Evolutionary conservation across 2,329 filamentous ascomycete species (phyloP).

Genomic region (Ceratocystiopsis minuta): DNA sequence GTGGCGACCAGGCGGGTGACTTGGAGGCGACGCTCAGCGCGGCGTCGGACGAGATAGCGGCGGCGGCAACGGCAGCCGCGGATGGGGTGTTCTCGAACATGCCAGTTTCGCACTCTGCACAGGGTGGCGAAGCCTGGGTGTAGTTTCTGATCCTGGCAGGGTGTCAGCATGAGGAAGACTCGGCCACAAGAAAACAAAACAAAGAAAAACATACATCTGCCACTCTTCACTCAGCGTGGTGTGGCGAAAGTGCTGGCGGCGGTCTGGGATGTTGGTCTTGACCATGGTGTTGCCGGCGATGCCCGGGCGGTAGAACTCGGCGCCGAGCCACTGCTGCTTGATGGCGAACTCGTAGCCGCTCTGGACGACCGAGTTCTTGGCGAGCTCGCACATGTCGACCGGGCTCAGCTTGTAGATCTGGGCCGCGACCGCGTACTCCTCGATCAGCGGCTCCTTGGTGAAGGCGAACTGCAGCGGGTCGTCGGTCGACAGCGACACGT

Average conservation of each 20-base stretch:
- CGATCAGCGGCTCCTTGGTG: conserved; percentile 93
- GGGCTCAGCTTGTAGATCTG: conserved; percentile 97
- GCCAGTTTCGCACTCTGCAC: too few species aligned
- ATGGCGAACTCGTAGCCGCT: conserved; percentile 80
- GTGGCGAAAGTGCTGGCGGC: conserved; percentile 75
- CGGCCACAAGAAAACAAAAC: not conserved
- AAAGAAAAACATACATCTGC: conserved; percentile 47
- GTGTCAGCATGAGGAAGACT: not conserved
- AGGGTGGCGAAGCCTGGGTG: too few species aligned
- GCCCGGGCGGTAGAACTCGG: conserved; percentile 59
- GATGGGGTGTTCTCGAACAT: too few species aligned
- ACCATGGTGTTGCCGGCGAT: conserved; percentile 78
- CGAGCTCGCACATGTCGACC: conserved; percentile 96
- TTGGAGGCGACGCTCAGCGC: too few species aligned
- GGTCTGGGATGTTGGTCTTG: conserved; percentile 91
- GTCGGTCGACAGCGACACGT: conserved; percentile 90
- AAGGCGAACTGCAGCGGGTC: conserved; percentile 96
- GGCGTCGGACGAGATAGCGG: too few species aligned
- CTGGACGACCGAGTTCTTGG: conserved; percentile 88
- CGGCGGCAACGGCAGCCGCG: too few species aligned
- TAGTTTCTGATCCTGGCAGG: too few species aligned
- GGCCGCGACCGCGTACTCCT: conserved; percentile 93
- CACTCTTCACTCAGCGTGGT: conserved; percentile 73
- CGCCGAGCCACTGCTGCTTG: conserved; percentile 83
- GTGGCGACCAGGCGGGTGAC: too few species aligned